A percentile compares a stretch with the other conserved stretches of the same genome.
Conservation (phyloP, 2,329 filamentous ascomycete genomes). For the Ramichloridium luteum region DNA sequence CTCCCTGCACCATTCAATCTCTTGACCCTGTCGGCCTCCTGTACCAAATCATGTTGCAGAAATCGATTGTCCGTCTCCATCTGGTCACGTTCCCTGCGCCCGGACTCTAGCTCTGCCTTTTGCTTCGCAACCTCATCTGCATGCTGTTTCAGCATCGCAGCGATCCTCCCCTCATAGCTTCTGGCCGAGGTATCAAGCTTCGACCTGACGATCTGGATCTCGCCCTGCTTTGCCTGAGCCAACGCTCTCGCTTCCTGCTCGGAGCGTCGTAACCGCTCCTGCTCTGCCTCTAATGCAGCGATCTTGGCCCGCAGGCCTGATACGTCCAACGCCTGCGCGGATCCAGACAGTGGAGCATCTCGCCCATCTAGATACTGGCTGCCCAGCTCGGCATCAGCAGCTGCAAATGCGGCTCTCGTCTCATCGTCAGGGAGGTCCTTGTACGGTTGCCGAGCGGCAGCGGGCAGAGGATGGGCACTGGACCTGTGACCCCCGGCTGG, state of each 20-base stretch:
- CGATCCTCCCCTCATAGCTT: slow-evolving; percentile 51
- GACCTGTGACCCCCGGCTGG: too few relatives aligned
- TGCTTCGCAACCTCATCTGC: slow-evolving; percentile 53
- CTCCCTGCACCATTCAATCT: slow-evolving; percentile 24
- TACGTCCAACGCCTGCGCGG: slow-evolving; percentile 12
- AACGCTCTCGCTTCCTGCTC: slow-evolving; percentile 33
- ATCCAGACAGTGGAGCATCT: background rate
- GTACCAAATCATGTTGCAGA: slow-evolving; percentile 56
- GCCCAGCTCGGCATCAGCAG: slow-evolving; percentile 24
- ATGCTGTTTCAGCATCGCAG: slow-evolving; percentile 49
- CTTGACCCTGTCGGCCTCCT: slow-evolving; percentile 45
- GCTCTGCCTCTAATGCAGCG: slow-evolving; percentile 35
- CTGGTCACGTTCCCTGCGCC: slow-evolving; percentile 52
- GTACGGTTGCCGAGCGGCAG: slow-evolving; percentile 2
- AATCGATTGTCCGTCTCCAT: slow-evolving; percentile 61
- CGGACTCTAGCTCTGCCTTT: slow-evolving; percentile 51
- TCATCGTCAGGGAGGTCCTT: slow-evolving; percentile 12
- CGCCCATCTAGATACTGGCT: slow-evolving; percentile 10
- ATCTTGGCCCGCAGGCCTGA: slow-evolving; percentile 31
- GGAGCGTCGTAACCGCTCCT: slow-evolving; percentile 25
- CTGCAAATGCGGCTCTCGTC: slow-evolving; percentile 22
- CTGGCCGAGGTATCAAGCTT: slow-evolving; percentile 52
- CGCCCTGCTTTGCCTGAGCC: slow-evolving; percentile 54
- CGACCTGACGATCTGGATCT: slow-evolving; percentile 61
- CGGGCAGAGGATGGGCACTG: background rate